phyloP scores from a whole-genome alignment of 2,329 filamentous ascomycete species.

The Metarhizium brunneum region DNA sequence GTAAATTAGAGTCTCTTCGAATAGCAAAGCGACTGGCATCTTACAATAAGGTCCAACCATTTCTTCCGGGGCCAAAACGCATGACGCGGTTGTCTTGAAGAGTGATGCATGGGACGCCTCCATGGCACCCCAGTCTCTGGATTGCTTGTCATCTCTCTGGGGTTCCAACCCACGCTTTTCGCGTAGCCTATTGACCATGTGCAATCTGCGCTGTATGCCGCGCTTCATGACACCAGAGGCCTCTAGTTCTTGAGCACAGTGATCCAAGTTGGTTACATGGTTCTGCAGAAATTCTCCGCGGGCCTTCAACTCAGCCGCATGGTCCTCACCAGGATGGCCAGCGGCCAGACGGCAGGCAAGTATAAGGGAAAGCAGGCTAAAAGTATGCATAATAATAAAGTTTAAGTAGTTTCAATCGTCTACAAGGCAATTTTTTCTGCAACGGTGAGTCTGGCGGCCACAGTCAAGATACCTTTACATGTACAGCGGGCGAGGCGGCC shows the following conservation, averaged over 20 bases:
- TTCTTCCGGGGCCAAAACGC: background rate
- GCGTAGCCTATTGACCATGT: background rate
- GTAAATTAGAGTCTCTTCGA: background rate
- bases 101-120: background rate
- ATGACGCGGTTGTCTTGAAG: background rate
- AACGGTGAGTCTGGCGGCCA: background rate
- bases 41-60: background rate
- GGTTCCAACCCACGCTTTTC: background rate
- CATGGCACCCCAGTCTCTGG: background rate
- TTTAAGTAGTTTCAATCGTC: background rate
- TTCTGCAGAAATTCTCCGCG: background rate
- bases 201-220: background rate
- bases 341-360: background rate
- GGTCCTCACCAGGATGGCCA: background rate
- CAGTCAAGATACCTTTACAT: background rate
- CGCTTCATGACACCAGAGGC: background rate
- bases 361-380: background rate
- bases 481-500: background rate
- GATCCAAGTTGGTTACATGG: background rate
- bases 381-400: background rate
- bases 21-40: background rate
- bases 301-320: background rate
- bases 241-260: background rate
- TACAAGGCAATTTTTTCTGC: no score
- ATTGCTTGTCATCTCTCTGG: background rate